Evolutionary conservation across 192 early-diverging fungal species (phyloP), one percentile per base, ranked within the genome.

Genomic region (Coemansia sp.): DNA sequence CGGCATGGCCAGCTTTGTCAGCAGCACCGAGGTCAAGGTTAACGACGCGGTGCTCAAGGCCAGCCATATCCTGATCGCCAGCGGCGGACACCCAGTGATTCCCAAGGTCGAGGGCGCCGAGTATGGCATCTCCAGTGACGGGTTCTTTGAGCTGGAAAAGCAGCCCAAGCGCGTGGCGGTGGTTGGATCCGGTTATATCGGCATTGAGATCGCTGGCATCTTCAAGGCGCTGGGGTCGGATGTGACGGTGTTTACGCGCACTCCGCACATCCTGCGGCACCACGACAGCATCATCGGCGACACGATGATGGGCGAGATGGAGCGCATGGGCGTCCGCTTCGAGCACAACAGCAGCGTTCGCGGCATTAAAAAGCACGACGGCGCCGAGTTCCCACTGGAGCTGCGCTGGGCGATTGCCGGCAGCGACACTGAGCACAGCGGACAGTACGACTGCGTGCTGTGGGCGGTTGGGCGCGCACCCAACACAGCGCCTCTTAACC

Each of bases 121-220:
- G 69, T 73, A 85, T 38, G 96, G 95, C 52, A 94, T 99, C 62
- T 89, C 88, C 66, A 91, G 89, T 56, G 97, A 99, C 80, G 91
- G 92, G 11, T 99, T 99, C 84, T 99, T 99, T 85, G 92, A 95
- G 33, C 84, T 99, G 42, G 89, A 94, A 63, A 63, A 90, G 31
- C 87, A 94, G 76, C 97, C 97, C 54, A 94, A 95, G 84, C 88
- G 90, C 74, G 92, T 96, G n/a, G 86, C 89, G 38, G 89, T 95
- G 25, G 87, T 92, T 25, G 93, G 93, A 29, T 91, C 93, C 8
- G 94, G 96, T 3, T 99, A 99, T 75, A 99, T 99, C 80, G 97
- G 93, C 63, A 81, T 99, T 55, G 97, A 99, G 73, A 82, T 99
- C 10, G 96, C 94, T 7, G 94, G 95, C 34, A 92, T 99, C 63